A percentile compares a stretch with the other conserved stretches of the same genome.
phyloP scores from a whole-genome alignment of 176 grass and related monocot species.

The Miscanthus lutarioriparius region DNA sequence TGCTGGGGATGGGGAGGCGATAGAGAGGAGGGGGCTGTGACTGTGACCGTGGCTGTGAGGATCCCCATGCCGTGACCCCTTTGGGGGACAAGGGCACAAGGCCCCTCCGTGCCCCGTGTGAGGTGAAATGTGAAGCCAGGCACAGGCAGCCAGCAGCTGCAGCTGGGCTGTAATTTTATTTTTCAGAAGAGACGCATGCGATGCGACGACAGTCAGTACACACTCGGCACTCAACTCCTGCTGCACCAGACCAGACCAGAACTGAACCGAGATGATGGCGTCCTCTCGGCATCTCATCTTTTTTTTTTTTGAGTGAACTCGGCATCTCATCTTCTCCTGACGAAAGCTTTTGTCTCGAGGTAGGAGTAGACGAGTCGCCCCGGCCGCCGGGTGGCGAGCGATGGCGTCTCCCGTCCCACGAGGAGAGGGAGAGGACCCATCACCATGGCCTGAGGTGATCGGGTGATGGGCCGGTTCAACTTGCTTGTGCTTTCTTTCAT shows the following conservation, averaged over 20 bases:
- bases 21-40: background rate
- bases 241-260: no score
- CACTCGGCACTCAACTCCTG: background rate
- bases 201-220: no score
- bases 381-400: no score
- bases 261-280: no score
- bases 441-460: conserved; percentile 22
- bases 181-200: background rate
- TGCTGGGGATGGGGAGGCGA: background rate
- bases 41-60: background rate
- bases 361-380: background rate
- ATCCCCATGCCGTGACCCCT: conserved; percentile 5
- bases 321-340: background rate
- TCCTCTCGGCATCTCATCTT: background rate
- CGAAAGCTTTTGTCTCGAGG: conserved; percentile 14
- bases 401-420: no score
- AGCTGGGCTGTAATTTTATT: conserved; percentile 2
- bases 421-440: no score
- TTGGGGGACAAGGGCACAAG: background rate
- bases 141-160: no score
- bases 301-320: no score
- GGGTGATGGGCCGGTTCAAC: conserved; percentile 16
- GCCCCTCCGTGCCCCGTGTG: background rate
- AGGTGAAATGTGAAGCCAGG: background rate
- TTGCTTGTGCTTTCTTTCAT: background rate